phyloP scores from a whole-genome alignment of 2,329 filamentous ascomycete species.

The Beauveria scarabaeidicola region DNA sequence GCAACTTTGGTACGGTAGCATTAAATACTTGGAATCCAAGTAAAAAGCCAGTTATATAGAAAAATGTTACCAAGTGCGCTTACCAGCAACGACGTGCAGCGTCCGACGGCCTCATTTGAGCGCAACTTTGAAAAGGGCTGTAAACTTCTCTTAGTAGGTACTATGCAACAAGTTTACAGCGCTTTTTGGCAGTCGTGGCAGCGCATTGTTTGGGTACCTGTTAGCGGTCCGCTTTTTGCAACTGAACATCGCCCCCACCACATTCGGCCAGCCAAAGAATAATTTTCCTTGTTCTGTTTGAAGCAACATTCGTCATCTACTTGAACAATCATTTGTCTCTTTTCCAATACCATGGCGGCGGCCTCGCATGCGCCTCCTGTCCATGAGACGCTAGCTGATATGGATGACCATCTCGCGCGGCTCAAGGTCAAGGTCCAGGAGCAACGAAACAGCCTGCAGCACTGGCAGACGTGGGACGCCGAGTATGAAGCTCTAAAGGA shows the following conservation, averaged over 20 bases:
- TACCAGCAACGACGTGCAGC: too few species aligned
- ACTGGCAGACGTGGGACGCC: slow-evolving; percentile 86
- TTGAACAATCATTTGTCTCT: not conserved
- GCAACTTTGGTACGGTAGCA: too few species aligned
- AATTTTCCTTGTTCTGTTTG: not conserved
- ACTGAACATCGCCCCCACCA: not conserved
- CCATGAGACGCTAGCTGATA: slow-evolving; percentile 50
- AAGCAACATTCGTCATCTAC: not conserved
- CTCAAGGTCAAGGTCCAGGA: slow-evolving; percentile 66
- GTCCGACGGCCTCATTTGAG: too few species aligned
- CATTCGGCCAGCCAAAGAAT: not conserved
- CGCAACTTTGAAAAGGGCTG: too few species aligned
- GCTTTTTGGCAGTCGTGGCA: not conserved
- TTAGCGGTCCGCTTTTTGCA: slow-evolving; percentile 5
- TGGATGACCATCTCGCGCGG: slow-evolving; percentile 66
- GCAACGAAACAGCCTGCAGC: slow-evolving; percentile 65
- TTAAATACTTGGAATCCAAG: too few species aligned
- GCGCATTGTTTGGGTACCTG: not conserved
- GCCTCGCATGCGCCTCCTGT: slow-evolving; percentile 10
- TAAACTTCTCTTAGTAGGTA: too few species aligned
- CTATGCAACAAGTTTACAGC: too few species aligned
- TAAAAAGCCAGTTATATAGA: too few species aligned
- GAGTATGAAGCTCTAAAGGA: slow-evolving; percentile 88
- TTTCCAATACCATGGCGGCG: slow-evolving; percentile 8
- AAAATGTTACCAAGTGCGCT: too few species aligned